Percentiles rank a stretch among this genome's conserved stretches.
Evolutionary conservation across 495 filamentous ascomycete species (phyloP).

Genomic region (Penicillium ochrochloron): DNA sequence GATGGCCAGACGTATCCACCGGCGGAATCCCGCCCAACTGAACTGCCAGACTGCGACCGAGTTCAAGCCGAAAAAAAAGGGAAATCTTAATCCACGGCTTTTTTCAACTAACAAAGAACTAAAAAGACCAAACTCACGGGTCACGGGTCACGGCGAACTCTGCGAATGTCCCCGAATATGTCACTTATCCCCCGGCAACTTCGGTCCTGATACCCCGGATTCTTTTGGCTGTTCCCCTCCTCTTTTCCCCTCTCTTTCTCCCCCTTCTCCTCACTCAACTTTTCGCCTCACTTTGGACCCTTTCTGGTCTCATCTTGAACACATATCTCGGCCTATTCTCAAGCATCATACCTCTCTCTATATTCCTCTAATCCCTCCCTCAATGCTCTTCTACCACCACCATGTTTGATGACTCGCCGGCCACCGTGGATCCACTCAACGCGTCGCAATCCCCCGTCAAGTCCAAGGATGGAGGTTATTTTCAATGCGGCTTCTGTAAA

Average conservation of each 20-base stretch:
- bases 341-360: not conserved
- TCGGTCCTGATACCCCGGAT: not conserved
- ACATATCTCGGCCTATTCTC: not conserved
- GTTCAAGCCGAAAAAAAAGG: too few species aligned
- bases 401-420: conserved; percentile 28
- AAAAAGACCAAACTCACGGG: too few species aligned
- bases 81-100: too few species aligned
- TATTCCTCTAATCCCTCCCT: not conserved
- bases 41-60: too few species aligned
- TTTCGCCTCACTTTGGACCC: not conserved
- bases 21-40: too few species aligned
- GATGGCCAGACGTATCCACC: too few species aligned
- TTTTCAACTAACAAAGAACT: too few species aligned
- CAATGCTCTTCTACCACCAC: conserved; percentile 9
- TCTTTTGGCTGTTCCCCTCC: not conserved
- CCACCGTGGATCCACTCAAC: conserved; percentile 15
- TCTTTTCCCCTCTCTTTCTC: too few species aligned
- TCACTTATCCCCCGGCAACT: too few species aligned
- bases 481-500: conserved; percentile 60
- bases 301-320: not conserved
- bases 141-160: too few species aligned
- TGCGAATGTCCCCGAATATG: too few species aligned
- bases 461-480: conserved; percentile 38
- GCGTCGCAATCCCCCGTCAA: conserved; percentile 21
- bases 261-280: not conserved